Percentiles rank a stretch among this genome's conserved stretches.
These are phyloP conservation scores for Pseudoneurospora amorphoporcata DNA, from an alignment of 495 filamentous ascomycete genomes.

Conservation along the genomic window DNA sequence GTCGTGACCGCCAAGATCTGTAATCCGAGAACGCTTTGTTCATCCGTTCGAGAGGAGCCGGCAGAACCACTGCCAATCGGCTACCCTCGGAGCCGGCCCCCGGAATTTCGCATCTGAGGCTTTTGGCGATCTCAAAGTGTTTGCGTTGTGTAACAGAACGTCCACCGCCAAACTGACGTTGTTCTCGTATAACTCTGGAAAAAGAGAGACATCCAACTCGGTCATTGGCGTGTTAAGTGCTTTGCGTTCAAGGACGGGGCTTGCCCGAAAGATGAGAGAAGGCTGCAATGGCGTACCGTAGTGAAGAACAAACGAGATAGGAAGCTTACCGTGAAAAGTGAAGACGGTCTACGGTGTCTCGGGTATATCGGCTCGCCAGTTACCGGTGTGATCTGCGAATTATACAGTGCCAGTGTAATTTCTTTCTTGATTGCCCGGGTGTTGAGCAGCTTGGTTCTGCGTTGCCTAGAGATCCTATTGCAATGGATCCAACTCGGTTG, in stretches of 20 bases:
- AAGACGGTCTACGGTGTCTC: background rate
- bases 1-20: background rate
- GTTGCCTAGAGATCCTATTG: background rate
- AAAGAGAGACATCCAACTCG: background rate
- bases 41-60: background rate
- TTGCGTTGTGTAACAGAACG: background rate
- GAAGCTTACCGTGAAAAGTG: background rate
- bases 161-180: conserved; percentile 12
- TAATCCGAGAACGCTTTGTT: background rate
- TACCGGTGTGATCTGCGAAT: background rate
- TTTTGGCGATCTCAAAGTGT: background rate
- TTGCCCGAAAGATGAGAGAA: background rate
- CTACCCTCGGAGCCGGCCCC: background rate
- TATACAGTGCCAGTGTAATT: background rate
- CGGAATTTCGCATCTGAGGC: background rate
- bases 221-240: background rate
- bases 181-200: background rate
- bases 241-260: background rate
- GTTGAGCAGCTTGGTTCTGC: background rate
- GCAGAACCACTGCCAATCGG: background rate
- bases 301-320: background rate
- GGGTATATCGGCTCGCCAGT: background rate
- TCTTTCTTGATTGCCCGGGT: background rate
- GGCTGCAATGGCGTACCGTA: background rate
- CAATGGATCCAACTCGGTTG: background rate